Conservation (phyloP, 768 basidiomycete genomes). For the Agaricus bisporus region DNA sequence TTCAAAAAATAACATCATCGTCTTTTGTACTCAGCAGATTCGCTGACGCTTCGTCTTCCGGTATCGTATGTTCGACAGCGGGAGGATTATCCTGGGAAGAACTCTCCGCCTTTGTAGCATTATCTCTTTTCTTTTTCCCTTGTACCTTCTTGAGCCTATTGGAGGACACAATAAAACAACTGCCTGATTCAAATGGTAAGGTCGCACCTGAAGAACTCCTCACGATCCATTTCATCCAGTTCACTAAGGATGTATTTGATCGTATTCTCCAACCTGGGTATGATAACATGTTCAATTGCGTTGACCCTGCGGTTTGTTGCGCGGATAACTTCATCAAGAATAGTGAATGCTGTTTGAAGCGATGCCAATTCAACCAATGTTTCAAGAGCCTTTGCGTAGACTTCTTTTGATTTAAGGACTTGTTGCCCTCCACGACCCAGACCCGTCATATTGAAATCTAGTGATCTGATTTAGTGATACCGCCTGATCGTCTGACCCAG, state of each 20-base stretch:
- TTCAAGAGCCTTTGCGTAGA: conserved; percentile 96
- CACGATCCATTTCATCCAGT: conserved; percentile 97
- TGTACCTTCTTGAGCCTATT: conserved; percentile 91
- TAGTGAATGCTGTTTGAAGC: conserved; percentile 95
- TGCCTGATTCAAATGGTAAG: neutral
- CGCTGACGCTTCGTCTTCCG: conserved; percentile 24
- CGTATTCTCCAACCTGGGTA: conserved; percentile 93
- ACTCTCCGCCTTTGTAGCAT: conserved; percentile 31
- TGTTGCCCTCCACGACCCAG: conserved; percentile 96
- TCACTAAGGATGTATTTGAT: conserved; percentile 98
- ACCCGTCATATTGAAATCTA: conserved; percentile 96
- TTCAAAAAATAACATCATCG: conserved; percentile 88
- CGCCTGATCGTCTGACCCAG: neutral
- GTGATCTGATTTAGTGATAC: neutral
- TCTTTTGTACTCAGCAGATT: conserved; percentile 84
- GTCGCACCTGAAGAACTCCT: conserved; percentile 82
- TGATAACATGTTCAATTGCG: conserved; percentile 96
- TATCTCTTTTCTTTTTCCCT: conserved; percentile 91
- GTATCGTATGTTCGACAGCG: conserved; percentile 22
- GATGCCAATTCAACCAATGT: conserved; percentile 96
- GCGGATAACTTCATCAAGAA: conserved; percentile 97
- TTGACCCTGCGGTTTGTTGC: conserved; percentile 99
- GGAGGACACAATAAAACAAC: conserved; percentile 10
- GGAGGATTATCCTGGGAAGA: conserved; percentile 22
- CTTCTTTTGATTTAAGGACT: conserved; percentile 90